Evolutionary conservation across 345 rosid species (phyloP).

Genomic region (Arabis hirsuta): DNA sequence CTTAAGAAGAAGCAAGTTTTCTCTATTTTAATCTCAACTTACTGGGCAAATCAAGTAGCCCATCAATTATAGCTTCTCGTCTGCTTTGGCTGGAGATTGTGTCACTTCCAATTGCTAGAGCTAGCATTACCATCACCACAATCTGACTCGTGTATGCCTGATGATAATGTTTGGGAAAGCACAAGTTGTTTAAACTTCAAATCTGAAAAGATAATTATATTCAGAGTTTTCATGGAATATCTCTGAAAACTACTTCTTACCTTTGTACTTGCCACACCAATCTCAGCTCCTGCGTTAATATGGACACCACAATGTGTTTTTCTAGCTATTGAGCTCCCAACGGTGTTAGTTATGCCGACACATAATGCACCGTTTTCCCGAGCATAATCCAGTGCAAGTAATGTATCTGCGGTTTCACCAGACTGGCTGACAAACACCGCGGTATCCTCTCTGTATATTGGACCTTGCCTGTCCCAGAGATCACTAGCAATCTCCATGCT

Average conservation of each 20-base stretch:
- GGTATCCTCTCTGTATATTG: slow-evolving; percentile 96
- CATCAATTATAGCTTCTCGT: slow-evolving; percentile 89
- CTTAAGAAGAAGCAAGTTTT: not conserved
- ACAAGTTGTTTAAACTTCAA: not conserved
- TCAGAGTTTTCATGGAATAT: slow-evolving; percentile 8
- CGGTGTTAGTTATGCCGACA: slow-evolving; percentile 96
- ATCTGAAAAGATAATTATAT: not conserved
- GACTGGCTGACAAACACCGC: slow-evolving; percentile 98
- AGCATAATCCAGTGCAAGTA: slow-evolving; percentile 84
- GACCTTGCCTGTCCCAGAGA: slow-evolving; percentile 91
- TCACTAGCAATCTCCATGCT: slow-evolving; percentile 99
- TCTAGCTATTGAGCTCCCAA: slow-evolving; percentile 95
- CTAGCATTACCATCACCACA: slow-evolving; percentile 96
- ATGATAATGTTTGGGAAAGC: not conserved
- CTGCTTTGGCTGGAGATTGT: slow-evolving; percentile 75
- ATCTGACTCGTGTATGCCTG: slow-evolving; percentile 99
- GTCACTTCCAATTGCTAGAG: slow-evolving; percentile 88
- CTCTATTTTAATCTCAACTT: slow-evolving; percentile 40
- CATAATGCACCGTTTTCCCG: slow-evolving; percentile 87
- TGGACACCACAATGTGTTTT: slow-evolving; percentile 91
- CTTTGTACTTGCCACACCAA: slow-evolving; percentile 98
- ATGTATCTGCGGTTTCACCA: slow-evolving; percentile 98
- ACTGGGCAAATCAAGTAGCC: slow-evolving; percentile 91
- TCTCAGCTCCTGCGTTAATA: slow-evolving; percentile 95
- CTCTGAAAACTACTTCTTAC: slow-evolving; percentile 39